Conservation (phyloP, 1,284 basidiomycete species). For the Xerocomus amazonicus region DNA sequence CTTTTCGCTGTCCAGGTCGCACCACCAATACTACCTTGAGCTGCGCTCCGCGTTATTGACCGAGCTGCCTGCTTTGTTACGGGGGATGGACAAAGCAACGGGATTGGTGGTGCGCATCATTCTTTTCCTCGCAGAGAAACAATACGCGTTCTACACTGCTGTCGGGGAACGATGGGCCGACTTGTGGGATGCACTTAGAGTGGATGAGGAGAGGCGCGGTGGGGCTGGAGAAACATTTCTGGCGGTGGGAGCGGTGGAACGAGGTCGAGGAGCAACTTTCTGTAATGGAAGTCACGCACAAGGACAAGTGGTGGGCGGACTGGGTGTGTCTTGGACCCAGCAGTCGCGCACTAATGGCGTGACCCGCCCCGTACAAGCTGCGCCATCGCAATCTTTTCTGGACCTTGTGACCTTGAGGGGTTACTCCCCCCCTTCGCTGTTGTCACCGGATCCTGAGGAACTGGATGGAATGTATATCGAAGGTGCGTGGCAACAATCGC, state of each 20-base stretch:
- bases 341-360: too few relatives aligned
- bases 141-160: conserved; percentile 55
- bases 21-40: conserved; percentile 67
- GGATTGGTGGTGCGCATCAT: conserved; percentile 47
- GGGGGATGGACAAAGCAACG: conserved; percentile 55
- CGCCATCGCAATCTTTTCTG: too few relatives aligned
- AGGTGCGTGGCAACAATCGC: too few relatives aligned
- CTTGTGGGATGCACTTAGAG: conserved; percentile 74
- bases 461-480: too few relatives aligned
- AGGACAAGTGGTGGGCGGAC: conserved; percentile 29
- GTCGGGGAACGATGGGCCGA: conserved; percentile 63
- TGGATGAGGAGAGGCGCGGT: conserved; percentile 68
- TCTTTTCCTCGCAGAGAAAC: conserved; percentile 49
- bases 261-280: conserved; percentile 54
- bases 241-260: conserved; percentile 62
- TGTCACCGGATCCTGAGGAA: too few relatives aligned
- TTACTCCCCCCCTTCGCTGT: too few relatives aligned
- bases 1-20: conserved; percentile 45
- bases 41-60: conserved; percentile 63
- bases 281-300: conserved; percentile 42
- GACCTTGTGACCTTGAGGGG: too few relatives aligned
- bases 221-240: conserved; percentile 61
- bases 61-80: conserved; percentile 66
- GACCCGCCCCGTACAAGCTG: too few relatives aligned
- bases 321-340: too few relatives aligned